These are phyloP conservation scores for Diplodia intermedia DNA, from an alignment of 2,329 filamentous ascomycete species.

Conservation along the genomic window DNA sequence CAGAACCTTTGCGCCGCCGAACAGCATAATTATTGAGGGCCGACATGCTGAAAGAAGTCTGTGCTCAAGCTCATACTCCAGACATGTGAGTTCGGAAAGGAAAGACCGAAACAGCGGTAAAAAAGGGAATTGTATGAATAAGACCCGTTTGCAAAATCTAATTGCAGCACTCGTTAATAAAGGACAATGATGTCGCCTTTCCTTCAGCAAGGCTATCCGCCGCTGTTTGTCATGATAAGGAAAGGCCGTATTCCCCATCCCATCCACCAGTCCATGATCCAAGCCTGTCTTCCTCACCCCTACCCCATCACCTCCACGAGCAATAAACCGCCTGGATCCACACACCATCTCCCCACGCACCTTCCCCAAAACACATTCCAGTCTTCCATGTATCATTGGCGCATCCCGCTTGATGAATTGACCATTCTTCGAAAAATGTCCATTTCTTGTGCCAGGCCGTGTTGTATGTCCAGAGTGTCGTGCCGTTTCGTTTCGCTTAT, in stretches of 20 bases:
- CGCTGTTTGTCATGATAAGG: conserved; percentile 14
- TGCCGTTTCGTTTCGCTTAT: neutral
- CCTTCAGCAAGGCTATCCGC: conserved; percentile 11
- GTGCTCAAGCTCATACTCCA: neutral
- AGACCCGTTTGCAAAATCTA: conserved; percentile 14
- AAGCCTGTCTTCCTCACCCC: neutral
- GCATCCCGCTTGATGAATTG: conserved; percentile 7
- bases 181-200: conserved; percentile 4
- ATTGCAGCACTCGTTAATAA: conserved; percentile 15
- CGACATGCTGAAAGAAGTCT: neutral
- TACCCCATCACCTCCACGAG: neutral
- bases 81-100: neutral
- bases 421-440: conserved; percentile 1
- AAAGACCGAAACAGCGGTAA: neutral
- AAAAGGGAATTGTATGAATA: conserved; percentile 12
- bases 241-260: neutral
- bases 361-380: too few species aligned
- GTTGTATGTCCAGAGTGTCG: neutral
- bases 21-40: neutral
- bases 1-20: neutral
- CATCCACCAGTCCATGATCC: neutral
- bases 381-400: neutral
- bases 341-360: neutral
- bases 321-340: neutral
- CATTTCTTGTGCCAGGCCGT: neutral